Evolutionary conservation across 2,329 filamentous ascomycete genomes (phyloP).

Genomic region (Teratosphaeria pseudoeucalypti): DNA sequence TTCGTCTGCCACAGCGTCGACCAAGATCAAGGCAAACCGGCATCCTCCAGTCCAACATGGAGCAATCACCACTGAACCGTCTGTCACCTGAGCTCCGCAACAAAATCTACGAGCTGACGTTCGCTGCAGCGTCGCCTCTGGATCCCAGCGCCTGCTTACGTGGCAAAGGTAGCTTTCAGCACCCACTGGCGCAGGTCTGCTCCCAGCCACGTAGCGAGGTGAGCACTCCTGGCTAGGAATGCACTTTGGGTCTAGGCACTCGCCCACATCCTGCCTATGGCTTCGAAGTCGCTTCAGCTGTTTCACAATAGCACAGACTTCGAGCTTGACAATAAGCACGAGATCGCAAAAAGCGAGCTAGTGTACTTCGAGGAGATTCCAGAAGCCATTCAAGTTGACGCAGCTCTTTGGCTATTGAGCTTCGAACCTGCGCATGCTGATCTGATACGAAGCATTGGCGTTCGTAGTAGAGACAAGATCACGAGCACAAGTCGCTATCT

Average conservation of each 20-base stretch:
- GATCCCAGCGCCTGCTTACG: neutral
- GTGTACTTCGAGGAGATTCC: neutral
- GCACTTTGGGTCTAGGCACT: neutral
- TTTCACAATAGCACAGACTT: neutral
- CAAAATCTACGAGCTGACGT: neutral
- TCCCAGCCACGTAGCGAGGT: neutral
- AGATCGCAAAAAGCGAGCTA: neutral
- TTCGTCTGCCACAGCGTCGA: neutral
- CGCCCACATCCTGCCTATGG: neutral
- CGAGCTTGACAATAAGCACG: neutral
- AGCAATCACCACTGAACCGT: neutral
- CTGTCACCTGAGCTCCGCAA: neutral
- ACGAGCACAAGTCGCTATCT: neutral
- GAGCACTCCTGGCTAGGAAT: neutral
- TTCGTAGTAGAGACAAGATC: neutral
- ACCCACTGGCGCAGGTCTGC: neutral
- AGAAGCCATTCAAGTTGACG: neutral
- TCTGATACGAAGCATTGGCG: neutral
- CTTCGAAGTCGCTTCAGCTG: neutral
- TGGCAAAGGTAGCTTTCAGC: neutral
- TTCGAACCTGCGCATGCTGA: neutral
- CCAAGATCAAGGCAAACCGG: neutral
- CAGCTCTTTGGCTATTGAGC: neutral
- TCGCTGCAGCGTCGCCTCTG: neutral
- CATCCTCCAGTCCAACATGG: neutral